A percentile compares a stretch with the other conserved stretches of the same genome.
phyloP scores from a whole-genome alignment of 257 asterid genomes.

The Anisodus acutangulus region DNA sequence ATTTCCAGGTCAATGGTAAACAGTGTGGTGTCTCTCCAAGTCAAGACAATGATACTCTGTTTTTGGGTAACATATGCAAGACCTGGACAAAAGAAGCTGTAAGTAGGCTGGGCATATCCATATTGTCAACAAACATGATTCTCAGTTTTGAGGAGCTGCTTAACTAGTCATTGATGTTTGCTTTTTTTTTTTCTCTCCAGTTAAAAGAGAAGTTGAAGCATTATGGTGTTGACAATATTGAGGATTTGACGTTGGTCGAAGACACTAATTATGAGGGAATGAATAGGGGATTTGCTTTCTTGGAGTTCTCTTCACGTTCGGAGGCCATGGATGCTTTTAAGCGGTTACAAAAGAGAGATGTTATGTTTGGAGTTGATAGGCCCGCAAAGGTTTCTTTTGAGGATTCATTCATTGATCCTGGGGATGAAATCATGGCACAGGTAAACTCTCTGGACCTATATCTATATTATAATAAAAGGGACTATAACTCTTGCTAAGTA shows the following conservation, averaged over 20 bases:
- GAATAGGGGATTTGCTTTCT: conserved; percentile 93
- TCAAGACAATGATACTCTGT: conserved; percentile 96
- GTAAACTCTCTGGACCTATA: conserved; percentile 52
- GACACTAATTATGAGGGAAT: conserved; percentile 71
- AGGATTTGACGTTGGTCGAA: conserved; percentile 91
- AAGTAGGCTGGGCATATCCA: conserved; percentile 51
- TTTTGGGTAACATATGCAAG: conserved; percentile 93
- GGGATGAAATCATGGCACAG: conserved; percentile 99
- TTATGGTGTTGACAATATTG: conserved; percentile 75
- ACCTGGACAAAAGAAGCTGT: conserved; percentile 94
- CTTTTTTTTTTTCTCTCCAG: conserved; percentile 61
- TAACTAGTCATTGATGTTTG: conserved; percentile 46
- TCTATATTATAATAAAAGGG: background rate
- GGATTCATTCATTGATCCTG: conserved; percentile 95
- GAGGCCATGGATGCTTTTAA: conserved; percentile 99
- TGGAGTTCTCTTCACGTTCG: conserved; percentile 88
- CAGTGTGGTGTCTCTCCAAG: conserved; percentile 97
- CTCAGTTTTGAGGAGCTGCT: conserved; percentile 35
- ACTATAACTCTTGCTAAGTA: background rate
- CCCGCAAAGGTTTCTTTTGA: conserved; percentile 98
- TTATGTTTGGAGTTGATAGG: conserved; percentile 84
- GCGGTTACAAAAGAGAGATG: conserved; percentile 92
- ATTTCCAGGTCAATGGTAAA: conserved; percentile 93
- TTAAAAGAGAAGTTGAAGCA: conserved; percentile 81
- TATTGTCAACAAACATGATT: conserved; percentile 40